Base-by-base conservation (phyloP, 1,284 basidiomycete genomes). In the Rhodotorula sp. region DNA sequence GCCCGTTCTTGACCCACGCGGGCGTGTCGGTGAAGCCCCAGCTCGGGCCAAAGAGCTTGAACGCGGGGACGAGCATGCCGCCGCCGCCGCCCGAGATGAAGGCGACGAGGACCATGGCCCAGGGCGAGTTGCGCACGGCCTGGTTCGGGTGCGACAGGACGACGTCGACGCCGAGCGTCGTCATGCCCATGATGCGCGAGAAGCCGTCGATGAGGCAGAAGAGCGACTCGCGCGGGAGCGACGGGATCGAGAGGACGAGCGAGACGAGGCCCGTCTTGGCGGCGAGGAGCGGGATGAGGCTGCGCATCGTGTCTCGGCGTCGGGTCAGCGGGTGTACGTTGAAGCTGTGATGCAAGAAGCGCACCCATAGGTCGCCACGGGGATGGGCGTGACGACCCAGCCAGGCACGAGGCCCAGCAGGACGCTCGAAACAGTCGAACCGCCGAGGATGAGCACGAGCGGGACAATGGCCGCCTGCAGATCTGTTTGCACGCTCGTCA, bases 171-270 rank as follows among this genome's bases (percentile, higher is more conserved):
- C 75, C 75, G 50, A 77, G 67, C 55, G 75, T 77, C 4, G 75
- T 75, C 70, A 77, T 77, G 61, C 75, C 75, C 60, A 73, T 66
- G 64, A 75, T 70, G 67, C 75, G 75, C 23, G 71, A 70, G 73
- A 77, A 77, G 44, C 73, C 75, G 65, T 77, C 75, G 62, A 77
- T 53, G 41, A 71, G 25, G 67, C 64, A 66, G 75, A 77, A 77
- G 27, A 70, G 34, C 45, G 70, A 49, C 46, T 77, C 75, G 64
- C 75, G 75, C 16, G 75, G 75, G 62, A 68, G 57, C 46, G 61
- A 34, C 14, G 75, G 75, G 58, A 75, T 56, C 17, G 68, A 64
- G 44, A 75, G 67, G 61, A 77, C 41, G 69, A 64, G 10, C 10
- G 70, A 65, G 41, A 66, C 66, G 50, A 70, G 50, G 21, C 64